phyloP scores from a whole-genome alignment of 345 rosid species.

The Eucalyptus melliodora region DNA sequence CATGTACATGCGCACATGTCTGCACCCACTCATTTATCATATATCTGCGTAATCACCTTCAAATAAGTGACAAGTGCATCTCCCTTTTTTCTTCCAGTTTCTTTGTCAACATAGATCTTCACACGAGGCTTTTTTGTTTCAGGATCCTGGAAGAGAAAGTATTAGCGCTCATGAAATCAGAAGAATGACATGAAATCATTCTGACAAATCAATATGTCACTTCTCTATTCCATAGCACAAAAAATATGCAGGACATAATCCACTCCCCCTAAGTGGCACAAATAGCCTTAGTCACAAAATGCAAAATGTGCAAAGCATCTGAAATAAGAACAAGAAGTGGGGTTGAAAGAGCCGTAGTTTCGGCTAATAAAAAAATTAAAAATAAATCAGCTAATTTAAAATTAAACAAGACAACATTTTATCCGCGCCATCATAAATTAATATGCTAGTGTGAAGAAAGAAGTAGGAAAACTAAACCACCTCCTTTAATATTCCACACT shows the following conservation, averaged over 20 bases:
- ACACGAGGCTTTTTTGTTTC: slow-evolving; percentile 85
- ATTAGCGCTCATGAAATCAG: not conserved
- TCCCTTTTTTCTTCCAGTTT: slow-evolving; percentile 81
- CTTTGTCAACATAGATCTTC: slow-evolving; percentile 83
- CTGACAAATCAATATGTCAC: not conserved
- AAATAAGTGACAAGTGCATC: slow-evolving; percentile 91
- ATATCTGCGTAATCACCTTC: slow-evolving; percentile 39
- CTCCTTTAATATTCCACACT: slow-evolving; percentile 98
- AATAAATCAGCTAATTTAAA: not conserved
- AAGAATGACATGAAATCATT: not conserved
- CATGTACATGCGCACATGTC: not conserved
- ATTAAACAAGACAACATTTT: not conserved
- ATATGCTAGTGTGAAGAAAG: not conserved
- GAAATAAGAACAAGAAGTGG: not conserved
- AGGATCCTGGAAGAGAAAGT: slow-evolving; percentile 42
- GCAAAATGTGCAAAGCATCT: not conserved
- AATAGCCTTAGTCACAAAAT: not conserved
- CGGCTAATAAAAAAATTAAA: not conserved
- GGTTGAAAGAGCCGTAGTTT: not conserved
- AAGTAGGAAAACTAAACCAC: slow-evolving; percentile 14
- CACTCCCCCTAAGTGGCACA: not conserved
- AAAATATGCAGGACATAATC: not conserved
- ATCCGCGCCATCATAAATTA: not conserved
- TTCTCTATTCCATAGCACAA: not conserved
- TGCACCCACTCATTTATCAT: not conserved